Evolutionary conservation across 768 basidiomycete species (phyloP).

Genomic region (Mycena metata): DNA sequence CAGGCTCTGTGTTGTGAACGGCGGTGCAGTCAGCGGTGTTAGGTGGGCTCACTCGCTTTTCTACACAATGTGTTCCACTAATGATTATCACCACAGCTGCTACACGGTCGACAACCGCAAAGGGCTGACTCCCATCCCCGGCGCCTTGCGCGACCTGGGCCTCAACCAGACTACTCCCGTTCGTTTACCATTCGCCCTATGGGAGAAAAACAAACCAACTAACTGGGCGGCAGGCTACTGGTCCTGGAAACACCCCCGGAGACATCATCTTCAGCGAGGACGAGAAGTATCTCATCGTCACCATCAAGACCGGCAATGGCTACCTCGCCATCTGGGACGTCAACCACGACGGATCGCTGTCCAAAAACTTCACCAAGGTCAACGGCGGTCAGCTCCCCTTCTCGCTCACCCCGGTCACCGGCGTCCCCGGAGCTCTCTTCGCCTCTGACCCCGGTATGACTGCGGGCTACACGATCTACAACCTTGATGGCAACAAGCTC

Average conservation of each 20-base stretch:
- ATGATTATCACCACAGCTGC: slow-evolving; percentile 3
- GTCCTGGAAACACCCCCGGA: slow-evolving; percentile 36
- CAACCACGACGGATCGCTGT: slow-evolving; percentile 45
- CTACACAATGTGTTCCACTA: background rate
- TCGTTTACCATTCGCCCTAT: background rate
- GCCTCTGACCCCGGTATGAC: slow-evolving; percentile 30
- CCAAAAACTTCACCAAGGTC: slow-evolving; percentile 42
- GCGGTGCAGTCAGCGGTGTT: slow-evolving; percentile 51
- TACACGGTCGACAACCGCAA: slow-evolving; percentile 8
- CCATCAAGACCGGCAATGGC: slow-evolving; percentile 48
- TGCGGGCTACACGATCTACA: slow-evolving; percentile 32
- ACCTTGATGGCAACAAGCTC: slow-evolving; percentile 20
- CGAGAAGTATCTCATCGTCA: slow-evolving; percentile 47
- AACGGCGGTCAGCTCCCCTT: slow-evolving; percentile 50
- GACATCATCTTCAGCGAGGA: slow-evolving; percentile 51
- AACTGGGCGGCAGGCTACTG: slow-evolving; percentile 22
- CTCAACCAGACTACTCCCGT: slow-evolving; percentile 38
- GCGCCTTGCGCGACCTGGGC: slow-evolving; percentile 47
- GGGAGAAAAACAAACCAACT: background rate
- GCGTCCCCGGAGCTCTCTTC: slow-evolving; percentile 19
- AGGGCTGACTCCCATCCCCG: slow-evolving; percentile 46
- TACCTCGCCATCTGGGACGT: slow-evolving; percentile 53
- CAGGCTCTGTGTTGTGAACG: slow-evolving; percentile 51
- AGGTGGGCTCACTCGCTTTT: slow-evolving; percentile 35
- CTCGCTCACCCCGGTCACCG: slow-evolving; percentile 40